phyloP scores from a whole-genome alignment of 1,284 basidiomycete genomes.

The Ganoderma lingzhi region DNA sequence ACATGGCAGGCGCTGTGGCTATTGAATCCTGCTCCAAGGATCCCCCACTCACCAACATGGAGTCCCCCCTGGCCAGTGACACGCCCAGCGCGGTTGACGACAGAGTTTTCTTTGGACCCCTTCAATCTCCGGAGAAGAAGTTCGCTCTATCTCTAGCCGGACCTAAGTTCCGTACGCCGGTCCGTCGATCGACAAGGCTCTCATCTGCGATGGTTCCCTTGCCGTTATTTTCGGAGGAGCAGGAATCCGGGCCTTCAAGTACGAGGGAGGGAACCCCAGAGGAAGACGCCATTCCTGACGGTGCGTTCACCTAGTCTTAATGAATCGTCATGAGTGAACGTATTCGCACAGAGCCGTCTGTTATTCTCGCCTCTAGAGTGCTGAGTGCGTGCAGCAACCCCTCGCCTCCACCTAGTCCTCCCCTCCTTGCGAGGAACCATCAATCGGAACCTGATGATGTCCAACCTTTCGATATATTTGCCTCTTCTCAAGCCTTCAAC shows the following conservation, averaged over 20 bases:
- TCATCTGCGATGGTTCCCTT: slow-evolving; percentile 45
- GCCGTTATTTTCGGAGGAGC: slow-evolving; percentile 42
- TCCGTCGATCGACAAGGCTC: slow-evolving; percentile 61
- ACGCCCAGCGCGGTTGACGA: slow-evolving; percentile 36
- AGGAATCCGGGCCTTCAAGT: slow-evolving; percentile 27
- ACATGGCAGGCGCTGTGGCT: slow-evolving; percentile 28
- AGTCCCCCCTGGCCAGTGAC: slow-evolving; percentile 36
- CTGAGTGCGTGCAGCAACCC: slow-evolving; percentile 76
- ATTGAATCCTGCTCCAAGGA: slow-evolving; percentile 21
- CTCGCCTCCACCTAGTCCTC: slow-evolving; percentile 68
- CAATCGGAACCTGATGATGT: slow-evolving; percentile 13
- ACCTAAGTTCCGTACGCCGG: slow-evolving; percentile 44
- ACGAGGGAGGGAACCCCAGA: slow-evolving; percentile 34
- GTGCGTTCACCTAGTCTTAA: slow-evolving; percentile 33
- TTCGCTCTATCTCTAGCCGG: slow-evolving; percentile 45
- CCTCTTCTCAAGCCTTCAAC: background rate
- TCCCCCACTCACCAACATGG: slow-evolving; percentile 30
- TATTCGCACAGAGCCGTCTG: slow-evolving; percentile 62
- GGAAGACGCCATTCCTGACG: slow-evolving; percentile 39
- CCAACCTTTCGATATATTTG: slow-evolving; percentile 18
- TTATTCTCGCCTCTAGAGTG: slow-evolving; percentile 67
- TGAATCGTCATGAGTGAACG: slow-evolving; percentile 6
- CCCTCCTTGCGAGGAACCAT: slow-evolving; percentile 13
- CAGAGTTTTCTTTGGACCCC: slow-evolving; percentile 60
- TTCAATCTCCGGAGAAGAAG: slow-evolving; percentile 64